Base-by-base conservation (phyloP, 2,329 filamentous ascomycete species). In the Colletotrichum sp. region DNA sequence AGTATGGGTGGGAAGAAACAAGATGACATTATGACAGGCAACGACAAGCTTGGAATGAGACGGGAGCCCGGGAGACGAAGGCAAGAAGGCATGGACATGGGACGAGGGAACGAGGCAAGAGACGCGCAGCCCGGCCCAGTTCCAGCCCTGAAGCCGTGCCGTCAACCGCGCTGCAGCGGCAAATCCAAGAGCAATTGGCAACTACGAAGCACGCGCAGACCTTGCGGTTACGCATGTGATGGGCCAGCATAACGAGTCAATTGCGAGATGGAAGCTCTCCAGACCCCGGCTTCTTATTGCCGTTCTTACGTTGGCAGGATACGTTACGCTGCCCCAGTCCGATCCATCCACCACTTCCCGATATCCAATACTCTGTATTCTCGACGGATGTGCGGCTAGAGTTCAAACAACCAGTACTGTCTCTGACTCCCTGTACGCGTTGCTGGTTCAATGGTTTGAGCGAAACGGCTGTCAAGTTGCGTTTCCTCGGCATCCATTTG, bases 401-500 rank as follows among this genome's bases (percentile, higher is more conserved):
- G 12, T 34, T 34, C 59, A 34, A 30, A 63, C 59, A 63, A 59
- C n/a, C 14, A 63, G 24, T n/a, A 34, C 13, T 9, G 30, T 52
- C 43, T 7, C n/a, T 52, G 8, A 52, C 43, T 52, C 43, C 43
- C n/a, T 52, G n/a, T 52, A 52, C n/a, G 12, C 30, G 72, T 65
- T 65, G 59, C 59, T 36, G 67, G 39, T 24, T 52, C 67, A 57
- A 30, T 57, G 21, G 55, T 13, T 32, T 48, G 57, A 24, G 16
- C 55, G 34, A 32, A 60, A 57, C 8, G 21, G 36, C 21, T 26
- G 60, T 21, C 34, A 32, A 36, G n/a, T 48, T 57, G 55, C 63
- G 73, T 75, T 72, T 68, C 63, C 72, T 72, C 63, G 32, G 57
- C 72, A 68, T 34, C 68, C 61, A 71, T 26, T 67, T 66, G 61